A percentile compares a stretch with the other conserved stretches of the same genome.
Conservation (phyloP, 2,329 filamentous ascomycete species). For the Aspergillus floridensis region DNA sequence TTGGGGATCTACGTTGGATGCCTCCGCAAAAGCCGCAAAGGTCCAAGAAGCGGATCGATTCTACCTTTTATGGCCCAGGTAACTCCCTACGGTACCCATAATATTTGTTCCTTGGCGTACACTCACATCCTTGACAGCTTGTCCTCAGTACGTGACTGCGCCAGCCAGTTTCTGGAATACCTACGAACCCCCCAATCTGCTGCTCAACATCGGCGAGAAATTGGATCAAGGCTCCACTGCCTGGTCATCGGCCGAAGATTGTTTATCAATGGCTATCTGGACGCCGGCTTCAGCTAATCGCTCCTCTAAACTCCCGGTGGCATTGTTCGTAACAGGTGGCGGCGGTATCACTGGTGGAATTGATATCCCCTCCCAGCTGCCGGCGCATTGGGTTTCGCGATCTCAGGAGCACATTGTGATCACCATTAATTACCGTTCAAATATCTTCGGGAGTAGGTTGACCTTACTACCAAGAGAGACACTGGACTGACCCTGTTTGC, state of each 20-base stretch:
- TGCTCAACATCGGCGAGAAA: slow-evolving; percentile 17
- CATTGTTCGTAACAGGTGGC: slow-evolving; percentile 25
- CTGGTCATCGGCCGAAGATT: slow-evolving; percentile 40
- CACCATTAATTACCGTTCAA: slow-evolving; percentile 32
- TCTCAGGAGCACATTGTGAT: slow-evolving; percentile 44
- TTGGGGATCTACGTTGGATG: slow-evolving; percentile 20
- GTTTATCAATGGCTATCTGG: slow-evolving; percentile 45
- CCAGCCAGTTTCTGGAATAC: not conserved
- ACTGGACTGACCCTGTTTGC: not conserved
- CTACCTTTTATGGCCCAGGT: slow-evolving; percentile 15
- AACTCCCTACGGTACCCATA: not conserved
- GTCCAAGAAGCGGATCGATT: slow-evolving; percentile 18
- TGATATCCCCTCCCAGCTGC: slow-evolving; percentile 30
- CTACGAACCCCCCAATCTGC: not conserved
- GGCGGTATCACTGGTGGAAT: slow-evolving; percentile 30
- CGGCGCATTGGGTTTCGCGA: slow-evolving; percentile 38
- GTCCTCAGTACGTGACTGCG: slow-evolving; percentile 25
- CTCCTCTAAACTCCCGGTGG: slow-evolving; percentile 20
- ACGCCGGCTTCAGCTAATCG: slow-evolving; percentile 30
- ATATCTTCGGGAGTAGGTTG: slow-evolving; percentile 22
- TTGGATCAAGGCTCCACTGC: slow-evolving; percentile 12
- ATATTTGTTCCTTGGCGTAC: too few species aligned
- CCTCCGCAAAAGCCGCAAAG: slow-evolving; percentile 23
- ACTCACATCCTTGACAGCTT: slow-evolving; percentile 13
- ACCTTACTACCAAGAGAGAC: too few species aligned